Conservation (phyloP, 2,329 filamentous ascomycete genomes). For the Colletotrichum sp. region DNA sequence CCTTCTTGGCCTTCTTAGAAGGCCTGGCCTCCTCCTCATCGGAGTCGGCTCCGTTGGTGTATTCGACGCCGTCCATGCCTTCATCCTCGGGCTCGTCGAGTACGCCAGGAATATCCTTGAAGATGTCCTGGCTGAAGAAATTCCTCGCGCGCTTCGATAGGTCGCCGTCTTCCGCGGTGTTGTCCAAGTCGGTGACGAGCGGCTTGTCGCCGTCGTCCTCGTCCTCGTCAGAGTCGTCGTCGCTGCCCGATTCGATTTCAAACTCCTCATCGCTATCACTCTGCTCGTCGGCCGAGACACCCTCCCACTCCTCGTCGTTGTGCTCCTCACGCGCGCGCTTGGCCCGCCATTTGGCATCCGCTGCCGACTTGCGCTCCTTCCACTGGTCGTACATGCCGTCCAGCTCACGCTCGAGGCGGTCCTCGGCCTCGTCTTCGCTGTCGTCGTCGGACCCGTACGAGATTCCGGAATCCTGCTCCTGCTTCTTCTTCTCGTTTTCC, state of each 20-base stretch:
- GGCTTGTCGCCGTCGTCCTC: slow-evolving; percentile 29
- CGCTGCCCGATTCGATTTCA: slow-evolving; percentile 61
- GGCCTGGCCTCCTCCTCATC: slow-evolving; percentile 18
- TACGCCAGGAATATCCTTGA: slow-evolving; percentile 78
- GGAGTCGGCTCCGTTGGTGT: slow-evolving; percentile 11
- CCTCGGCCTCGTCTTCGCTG: slow-evolving; percentile 73
- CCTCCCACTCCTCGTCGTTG: slow-evolving; percentile 90
- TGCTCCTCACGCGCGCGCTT: slow-evolving; percentile 86
- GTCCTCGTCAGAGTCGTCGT: slow-evolving; percentile 37
- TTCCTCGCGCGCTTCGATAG: slow-evolving; percentile 85
- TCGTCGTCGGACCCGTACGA: slow-evolving; percentile 52
- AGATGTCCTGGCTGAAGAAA: slow-evolving; percentile 96
- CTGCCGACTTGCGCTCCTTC: slow-evolving; percentile 77
- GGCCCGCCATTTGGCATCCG: slow-evolving; percentile 86
- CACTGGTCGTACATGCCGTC: slow-evolving; percentile 89
- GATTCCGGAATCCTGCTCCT: slow-evolving; percentile 66
- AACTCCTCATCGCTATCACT: slow-evolving; percentile 61
- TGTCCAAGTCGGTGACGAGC: slow-evolving; percentile 43
- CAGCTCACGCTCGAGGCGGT: slow-evolving; percentile 82
- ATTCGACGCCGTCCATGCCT: slow-evolving; percentile 36
- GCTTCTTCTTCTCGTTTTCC: slow-evolving; percentile 60
- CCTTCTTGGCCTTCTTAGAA: slow-evolving; percentile 26
- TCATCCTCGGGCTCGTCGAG: slow-evolving; percentile 53
- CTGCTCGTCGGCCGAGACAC: slow-evolving; percentile 75
- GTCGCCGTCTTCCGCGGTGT: slow-evolving; percentile 54